Percentiles rank a stretch among this genome's conserved stretches.
Conservation (phyloP, 164 flowering plant species). For the Saururus chinensis region DNA sequence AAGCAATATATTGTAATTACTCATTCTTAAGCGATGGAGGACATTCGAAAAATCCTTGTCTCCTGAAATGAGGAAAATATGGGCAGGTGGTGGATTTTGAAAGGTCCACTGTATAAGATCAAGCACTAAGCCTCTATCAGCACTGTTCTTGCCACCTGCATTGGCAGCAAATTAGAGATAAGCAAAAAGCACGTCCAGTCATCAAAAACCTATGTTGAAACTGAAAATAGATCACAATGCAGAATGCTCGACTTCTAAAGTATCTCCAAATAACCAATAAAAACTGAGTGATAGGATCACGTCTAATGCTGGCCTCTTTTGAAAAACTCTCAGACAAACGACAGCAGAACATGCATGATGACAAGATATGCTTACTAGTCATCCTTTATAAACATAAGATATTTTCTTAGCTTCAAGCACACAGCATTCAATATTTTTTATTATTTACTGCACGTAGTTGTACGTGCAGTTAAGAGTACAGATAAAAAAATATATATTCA, state of each 20-base stretch:
- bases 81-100: conserved; percentile 95
- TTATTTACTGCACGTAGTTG: no score
- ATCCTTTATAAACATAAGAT: neutral
- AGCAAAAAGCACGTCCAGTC: neutral
- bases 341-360: neutral
- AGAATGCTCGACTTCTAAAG: neutral
- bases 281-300: neutral
- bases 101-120: conserved; percentile 80
- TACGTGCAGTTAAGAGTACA: no score
- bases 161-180: neutral
- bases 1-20: conserved; percentile 77
- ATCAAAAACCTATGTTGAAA: neutral
- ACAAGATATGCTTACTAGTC: neutral
- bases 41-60: conserved; percentile 63
- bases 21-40: conserved; percentile 72
- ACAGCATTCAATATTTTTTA: no score
- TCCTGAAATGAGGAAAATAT: conserved; percentile 80
- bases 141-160: conserved; percentile 87
- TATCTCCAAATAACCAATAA: neutral
- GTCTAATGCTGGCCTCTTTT: neutral
- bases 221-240: neutral
- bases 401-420: no score
- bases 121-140: conserved; percentile 63
- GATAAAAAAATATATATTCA: no score
- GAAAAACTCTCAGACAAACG: neutral